These are phyloP conservation scores for Daucus carota DNA, from an alignment of 129 eudicot genomes.

Conservation along the genomic window DH1_v3.0 NC_030383.2:16943001-16943500, in stretches of 20 bases:
- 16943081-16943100: no score
- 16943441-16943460: slow-evolving; percentile 36
- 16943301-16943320: not conserved
- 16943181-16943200: not conserved
- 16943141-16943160: not conserved
- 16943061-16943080: no score
- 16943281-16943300: not conserved
- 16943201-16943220: not conserved
- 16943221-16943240: not conserved
- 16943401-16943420: slow-evolving; percentile 37
- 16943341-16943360: not conserved
- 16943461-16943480: slow-evolving; percentile 40
- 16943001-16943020: no score
- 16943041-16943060: no score
- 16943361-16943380: not conserved
- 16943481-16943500: slow-evolving; percentile 25
- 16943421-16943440: slow-evolving; percentile 65
- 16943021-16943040: no score
- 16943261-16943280: not conserved
- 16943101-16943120: no score
- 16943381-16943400: slow-evolving; percentile 19
- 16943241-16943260: not conserved
- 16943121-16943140: no score
- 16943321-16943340: not conserved
- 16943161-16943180: not conserved